Evolutionary conservation across 176 grass and related monocot species (phyloP).

Genomic region (Saccharum spontaneum): DNA sequence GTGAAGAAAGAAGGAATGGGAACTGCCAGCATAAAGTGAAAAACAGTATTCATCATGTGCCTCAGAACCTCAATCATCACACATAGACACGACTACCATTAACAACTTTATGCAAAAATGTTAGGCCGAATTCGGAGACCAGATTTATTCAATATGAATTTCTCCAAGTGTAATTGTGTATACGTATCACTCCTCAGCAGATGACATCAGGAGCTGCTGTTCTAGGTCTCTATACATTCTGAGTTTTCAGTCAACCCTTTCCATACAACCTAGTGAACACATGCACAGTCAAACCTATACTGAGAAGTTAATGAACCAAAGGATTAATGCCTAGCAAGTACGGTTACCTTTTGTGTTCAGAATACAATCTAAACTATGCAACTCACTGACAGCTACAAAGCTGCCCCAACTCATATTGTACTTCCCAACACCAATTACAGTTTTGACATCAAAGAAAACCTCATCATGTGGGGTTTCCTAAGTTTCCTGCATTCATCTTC

Average conservation of each 20-base stretch:
- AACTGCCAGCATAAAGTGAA: neutral
- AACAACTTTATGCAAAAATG: neutral
- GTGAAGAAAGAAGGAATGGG: neutral
- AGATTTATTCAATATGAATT: slow-evolving; percentile 3
- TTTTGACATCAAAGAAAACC: neutral
- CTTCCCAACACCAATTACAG: neutral
- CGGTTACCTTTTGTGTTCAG: neutral
- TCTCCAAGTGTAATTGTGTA: neutral
- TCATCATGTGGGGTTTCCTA: slow-evolving; percentile 1
- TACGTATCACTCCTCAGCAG: neutral
- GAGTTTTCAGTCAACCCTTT: neutral
- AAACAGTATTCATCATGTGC: neutral
- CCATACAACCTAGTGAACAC: slow-evolving; percentile 15
- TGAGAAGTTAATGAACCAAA: slow-evolving; percentile 6
- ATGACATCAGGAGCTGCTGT: neutral
- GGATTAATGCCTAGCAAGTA: neutral
- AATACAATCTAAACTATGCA: neutral
- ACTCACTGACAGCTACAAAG: neutral
- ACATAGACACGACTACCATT: neutral
- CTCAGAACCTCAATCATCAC: neutral
- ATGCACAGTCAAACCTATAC: neutral
- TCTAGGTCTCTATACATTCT: slow-evolving; percentile 5
- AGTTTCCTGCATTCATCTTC: slow-evolving; percentile 10
- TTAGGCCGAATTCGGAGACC: neutral
- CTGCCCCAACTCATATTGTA: neutral